These are phyloP conservation scores for Stagonosporopsis rhizophila DNA, from an alignment of 2,329 filamentous ascomycete species.

Conservation along the genomic window DNA sequence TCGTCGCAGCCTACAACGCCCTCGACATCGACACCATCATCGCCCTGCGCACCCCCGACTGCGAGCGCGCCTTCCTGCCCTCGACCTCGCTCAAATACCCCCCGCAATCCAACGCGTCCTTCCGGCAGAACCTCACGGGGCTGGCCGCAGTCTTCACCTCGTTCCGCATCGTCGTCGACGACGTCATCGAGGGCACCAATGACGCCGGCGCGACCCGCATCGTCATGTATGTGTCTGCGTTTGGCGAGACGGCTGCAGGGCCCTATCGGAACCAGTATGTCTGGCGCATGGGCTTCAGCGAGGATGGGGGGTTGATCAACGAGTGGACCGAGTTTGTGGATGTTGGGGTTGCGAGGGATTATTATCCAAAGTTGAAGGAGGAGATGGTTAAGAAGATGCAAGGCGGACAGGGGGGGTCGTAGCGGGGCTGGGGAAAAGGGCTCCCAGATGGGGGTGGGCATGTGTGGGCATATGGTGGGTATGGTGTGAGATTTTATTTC, in stretches of 20 bases:
- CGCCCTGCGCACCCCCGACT: slow-evolving; percentile 34
- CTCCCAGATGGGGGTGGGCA: not conserved
- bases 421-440: not conserved
- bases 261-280: slow-evolving; percentile 39
- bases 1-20: slow-evolving; percentile 43
- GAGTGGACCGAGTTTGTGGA: slow-evolving; percentile 41
- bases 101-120: slow-evolving; percentile 33
- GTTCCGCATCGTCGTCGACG: slow-evolving; percentile 40
- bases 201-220: slow-evolving; percentile 26
- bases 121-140: slow-evolving; percentile 27
- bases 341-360: slow-evolving; percentile 38
- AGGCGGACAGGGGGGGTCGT: slow-evolving; percentile 1
- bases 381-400: slow-evolving; percentile 14
- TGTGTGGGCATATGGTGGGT: not conserved
- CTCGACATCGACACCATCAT: slow-evolving; percentile 41
- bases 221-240: slow-evolving; percentile 43
- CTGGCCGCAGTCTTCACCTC: slow-evolving; percentile 41
- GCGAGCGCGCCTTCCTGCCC: slow-evolving; percentile 40
- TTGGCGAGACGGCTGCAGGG: slow-evolving; percentile 39
- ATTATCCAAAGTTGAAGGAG: slow-evolving; percentile 35
- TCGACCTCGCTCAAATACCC: slow-evolving; percentile 28
- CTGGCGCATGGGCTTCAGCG: slow-evolving; percentile 36
- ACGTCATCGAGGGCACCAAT: slow-evolving; percentile 41
- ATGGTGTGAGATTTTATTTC: not conserved
- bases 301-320: slow-evolving; percentile 20